phyloP scores from a whole-genome alignment of 768 basidiomycete genomes.

The Suillus occidentalis region DNA sequence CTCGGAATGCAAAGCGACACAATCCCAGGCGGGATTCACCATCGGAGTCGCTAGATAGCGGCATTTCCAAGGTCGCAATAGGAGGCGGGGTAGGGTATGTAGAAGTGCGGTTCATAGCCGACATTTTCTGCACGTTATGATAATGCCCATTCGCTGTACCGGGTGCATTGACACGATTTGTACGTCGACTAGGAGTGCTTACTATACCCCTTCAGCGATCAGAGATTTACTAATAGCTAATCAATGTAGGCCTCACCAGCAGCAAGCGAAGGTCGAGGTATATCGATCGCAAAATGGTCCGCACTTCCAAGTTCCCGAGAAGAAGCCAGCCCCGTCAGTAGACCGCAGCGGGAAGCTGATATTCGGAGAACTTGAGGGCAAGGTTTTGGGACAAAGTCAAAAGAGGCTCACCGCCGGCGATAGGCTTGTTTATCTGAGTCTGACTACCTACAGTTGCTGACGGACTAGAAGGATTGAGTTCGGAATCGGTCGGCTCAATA shows the following conservation, averaged over 20 bases:
- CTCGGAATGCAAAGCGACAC: slow-evolving; percentile 42
- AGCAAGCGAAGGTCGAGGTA: not conserved
- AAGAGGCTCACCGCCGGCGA: not conserved
- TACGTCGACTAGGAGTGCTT: not conserved
- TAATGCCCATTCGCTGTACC: not conserved
- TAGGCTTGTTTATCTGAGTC: not conserved
- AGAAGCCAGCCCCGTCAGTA: not conserved
- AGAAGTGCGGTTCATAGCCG: not conserved
- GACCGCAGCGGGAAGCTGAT: not conserved
- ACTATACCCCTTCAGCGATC: not conserved
- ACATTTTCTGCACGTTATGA: not conserved
- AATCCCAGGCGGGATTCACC: slow-evolving; percentile 29
- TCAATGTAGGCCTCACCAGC: not conserved
- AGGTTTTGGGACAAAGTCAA: not conserved
- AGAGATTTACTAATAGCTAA: not conserved
- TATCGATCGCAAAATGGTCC: not conserved
- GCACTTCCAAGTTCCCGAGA: not conserved
- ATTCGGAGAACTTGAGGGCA: not conserved
- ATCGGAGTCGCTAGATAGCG: slow-evolving; percentile 20
- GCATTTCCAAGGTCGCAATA: slow-evolving; percentile 14
- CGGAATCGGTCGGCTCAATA: slow-evolving; percentile 1
- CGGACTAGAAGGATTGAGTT: not conserved
- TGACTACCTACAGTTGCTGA: not conserved
- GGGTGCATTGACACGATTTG: not conserved
- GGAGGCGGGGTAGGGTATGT: slow-evolving; percentile 13